Base-by-base conservation (phyloP, 345 rosid genomes). In the Populus deltoides region DNA sequence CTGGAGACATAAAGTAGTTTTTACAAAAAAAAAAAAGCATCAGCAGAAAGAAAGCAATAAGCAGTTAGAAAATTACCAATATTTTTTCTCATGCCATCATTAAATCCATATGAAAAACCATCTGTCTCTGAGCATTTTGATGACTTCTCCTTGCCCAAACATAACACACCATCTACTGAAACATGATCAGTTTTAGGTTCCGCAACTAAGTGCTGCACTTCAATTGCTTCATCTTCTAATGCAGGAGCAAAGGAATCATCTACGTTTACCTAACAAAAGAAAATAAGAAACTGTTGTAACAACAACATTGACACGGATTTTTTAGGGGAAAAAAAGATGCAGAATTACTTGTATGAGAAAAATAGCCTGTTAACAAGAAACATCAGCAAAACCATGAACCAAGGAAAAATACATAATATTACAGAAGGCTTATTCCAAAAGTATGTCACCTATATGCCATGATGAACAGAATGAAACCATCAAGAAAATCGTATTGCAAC, bases 121-220 rank as follows among this genome's bases (percentile, higher is more conserved):
- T 88, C 92, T 78, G 84, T 70, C 36, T 76, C 90, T 33, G 82
- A 83, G 70, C 72, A 45, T 79, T 88, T 86, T 72, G 83, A 88
- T 57, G 86, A 72, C 80, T 78, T 83, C 77, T 92, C 93, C 78
- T 86, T 82, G 76, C 82, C 83, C 29, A 85, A 78, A 73, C 89
- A 88, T 66, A 89, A 76, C 57, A 80, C 86, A 78, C 86, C 86
- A 68, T 93, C 94, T 10, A 87, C 88, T 1, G 85, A 81, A 74
- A 77, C 75, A 81, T 84, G 78, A 43, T 89, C 91, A 77, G 81
- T 78, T 79, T 85, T 81, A 49, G 93, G 89, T 68, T 91, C 96
- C 70, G 79, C 84, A 35, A 84, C 71, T 63, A 85, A 73, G 75
- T 77, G 85, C 75, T 83, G 80, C 76, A 84, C 86, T 77, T 82